Evolutionary conservation across 495 filamentous ascomycete species (phyloP), one percentile per base, ranked within the genome.

Genomic region (Tuber indicum): DNA sequence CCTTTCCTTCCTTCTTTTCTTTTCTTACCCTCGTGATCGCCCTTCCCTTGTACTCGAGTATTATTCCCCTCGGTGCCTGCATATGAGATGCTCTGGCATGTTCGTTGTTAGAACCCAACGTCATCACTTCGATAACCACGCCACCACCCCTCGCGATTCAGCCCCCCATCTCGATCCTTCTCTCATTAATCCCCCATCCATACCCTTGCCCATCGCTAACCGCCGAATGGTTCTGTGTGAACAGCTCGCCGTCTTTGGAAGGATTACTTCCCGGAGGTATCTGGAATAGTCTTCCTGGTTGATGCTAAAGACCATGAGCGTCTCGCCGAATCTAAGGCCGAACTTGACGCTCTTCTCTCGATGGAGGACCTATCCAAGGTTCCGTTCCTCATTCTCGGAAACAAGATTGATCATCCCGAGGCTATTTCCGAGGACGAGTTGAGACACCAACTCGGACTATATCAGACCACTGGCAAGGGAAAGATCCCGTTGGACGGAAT

Each of bases 321-420:
- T 76, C 91, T 99, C 82, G 86, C 89, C 79, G 96, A 99, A 86
- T 91, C 94, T 83, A 98, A 98, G 88, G 94, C 91, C 81, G 96
- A 98, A 87, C 91, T 98, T 72, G 94, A 98, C 84, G 94, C 94
- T 74, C 91, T 97, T 52, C 88, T 98, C 78, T 90, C 92, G 72
- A 97, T 97, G 94, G 94, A 97, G 86, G 94, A 97, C 81, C 88
- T 97, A 41, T 85, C 89, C 78, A 97, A 96, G 88, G 94, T 98
- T 39, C 96, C 96, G 75, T 98, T 98, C 85, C 89, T 97, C 71
- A 88, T 99, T 70, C 90, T 99, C 75, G 96, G 95, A 75, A 98
- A 99, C 89, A 99, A 98, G 90, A 99, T 98, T 85, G 95, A 99
- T 85, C 94, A 98, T 86, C 94, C 95, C 52, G 91, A 97, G 79